Percentiles rank a stretch among this genome's conserved stretches.
These are phyloP conservation scores for Prototheca stagnorum DNA, from an alignment of 163 green algal species.

Conservation along the genomic window DNA sequence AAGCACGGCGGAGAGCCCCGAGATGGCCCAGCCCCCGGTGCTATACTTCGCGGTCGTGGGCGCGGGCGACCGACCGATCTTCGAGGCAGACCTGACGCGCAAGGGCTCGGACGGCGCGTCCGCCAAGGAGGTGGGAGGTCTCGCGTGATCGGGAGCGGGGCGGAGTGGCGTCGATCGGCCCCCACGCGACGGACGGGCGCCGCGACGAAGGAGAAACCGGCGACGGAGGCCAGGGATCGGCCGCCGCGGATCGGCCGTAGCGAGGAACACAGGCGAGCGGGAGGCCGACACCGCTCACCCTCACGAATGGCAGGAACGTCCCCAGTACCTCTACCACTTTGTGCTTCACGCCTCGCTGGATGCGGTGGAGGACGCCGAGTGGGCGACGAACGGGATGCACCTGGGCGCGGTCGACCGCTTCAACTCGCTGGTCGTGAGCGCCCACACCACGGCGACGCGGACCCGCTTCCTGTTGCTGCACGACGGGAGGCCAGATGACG, in stretches of 20 bases:
- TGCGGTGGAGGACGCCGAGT: slow-evolving; percentile 76
- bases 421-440: slow-evolving; percentile 75
- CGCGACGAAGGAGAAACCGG: no score
- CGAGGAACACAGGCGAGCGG: no score
- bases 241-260: no score
- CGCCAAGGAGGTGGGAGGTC: no score
- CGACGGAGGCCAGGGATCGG: no score
- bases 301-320: slow-evolving; percentile 45
- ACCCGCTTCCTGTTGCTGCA: slow-evolving; percentile 76
- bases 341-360: slow-evolving; percentile 84
- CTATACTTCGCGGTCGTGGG: slow-evolving; percentile 28
- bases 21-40: background rate
- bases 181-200: no score
- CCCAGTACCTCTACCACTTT: slow-evolving; percentile 91
- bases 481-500: slow-evolving; percentile 68
- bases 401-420: slow-evolving; percentile 82
- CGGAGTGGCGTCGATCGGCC: no score
- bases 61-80: slow-evolving; percentile 61
- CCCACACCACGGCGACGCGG: slow-evolving; percentile 62
- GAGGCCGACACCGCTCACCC: no score
- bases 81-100: slow-evolving; percentile 56
- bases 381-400: slow-evolving; percentile 55
- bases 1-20: no score
- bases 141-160: no score
- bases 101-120: no score